A percentile compares a stretch with the other conserved stretches of the same genome.
These are phyloP conservation scores for Saccharomyces hybrid DNA, from an alignment of 1,139 yeast genomes.

Conservation along the genomic window DNA sequence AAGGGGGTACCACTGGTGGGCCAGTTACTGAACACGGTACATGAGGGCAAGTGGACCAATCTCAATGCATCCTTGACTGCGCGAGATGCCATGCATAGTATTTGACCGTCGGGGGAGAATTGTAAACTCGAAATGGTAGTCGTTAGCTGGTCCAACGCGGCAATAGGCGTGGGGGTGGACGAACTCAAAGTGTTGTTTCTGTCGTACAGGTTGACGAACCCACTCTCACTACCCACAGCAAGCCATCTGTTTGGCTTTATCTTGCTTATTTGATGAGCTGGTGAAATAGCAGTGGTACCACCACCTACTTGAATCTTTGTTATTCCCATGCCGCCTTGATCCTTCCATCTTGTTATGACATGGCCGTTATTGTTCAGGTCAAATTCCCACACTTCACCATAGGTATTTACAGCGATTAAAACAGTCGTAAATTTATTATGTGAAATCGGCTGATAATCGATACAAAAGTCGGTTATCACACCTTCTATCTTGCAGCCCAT, in stretches of 20 bases:
- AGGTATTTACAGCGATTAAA: slow-evolving; percentile 57
- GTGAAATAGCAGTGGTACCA: slow-evolving; percentile 28
- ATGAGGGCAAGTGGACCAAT: slow-evolving; percentile 80
- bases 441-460: slow-evolving; percentile 35
- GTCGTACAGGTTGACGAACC: slow-evolving; percentile 85
- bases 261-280: slow-evolving; percentile 7
- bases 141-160: slow-evolving; percentile 67
- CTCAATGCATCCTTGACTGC: slow-evolving; percentile 81
- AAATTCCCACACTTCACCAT: slow-evolving; percentile 94
- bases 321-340: slow-evolving; percentile 78
- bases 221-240: slow-evolving; percentile 84
- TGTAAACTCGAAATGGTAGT: slow-evolving; percentile 68
- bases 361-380: slow-evolving; percentile 41
- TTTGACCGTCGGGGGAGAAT: slow-evolving; percentile 84
- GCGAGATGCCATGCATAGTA: slow-evolving; percentile 77
- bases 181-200: slow-evolving; percentile 17
- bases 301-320: slow-evolving; percentile 78
- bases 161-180: slow-evolving; percentile 27
- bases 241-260: slow-evolving; percentile 58
- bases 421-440: slow-evolving; percentile 29
- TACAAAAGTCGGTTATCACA: slow-evolving; percentile 68
- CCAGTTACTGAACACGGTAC: slow-evolving; percentile 88
- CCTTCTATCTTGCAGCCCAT: slow-evolving; percentile 87
- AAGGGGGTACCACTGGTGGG: slow-evolving; percentile 95
- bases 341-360: slow-evolving; percentile 68